Evolutionary conservation across 805 yeast genomes (phyloP).

Genomic region (Kodamaea hsintzibuensis): DNA sequence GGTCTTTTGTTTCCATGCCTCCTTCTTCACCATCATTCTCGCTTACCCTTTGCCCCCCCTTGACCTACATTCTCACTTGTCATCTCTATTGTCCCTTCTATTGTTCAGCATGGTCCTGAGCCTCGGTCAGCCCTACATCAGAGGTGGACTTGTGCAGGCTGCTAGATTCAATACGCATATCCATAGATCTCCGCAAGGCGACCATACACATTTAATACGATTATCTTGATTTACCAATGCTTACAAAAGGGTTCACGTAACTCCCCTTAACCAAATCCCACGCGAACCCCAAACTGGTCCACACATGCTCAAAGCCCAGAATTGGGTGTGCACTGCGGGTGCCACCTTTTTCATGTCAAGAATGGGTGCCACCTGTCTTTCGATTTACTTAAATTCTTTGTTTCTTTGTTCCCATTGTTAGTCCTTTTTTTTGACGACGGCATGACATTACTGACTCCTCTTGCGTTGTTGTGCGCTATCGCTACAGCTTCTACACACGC

Average conservation of each 20-base stretch:
- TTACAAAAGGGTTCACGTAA: too few relatives aligned
- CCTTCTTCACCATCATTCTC: not conserved
- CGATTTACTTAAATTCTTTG: not conserved
- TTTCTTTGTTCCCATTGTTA: slow-evolving; percentile 1
- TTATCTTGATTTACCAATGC: too few relatives aligned
- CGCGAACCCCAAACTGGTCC: not conserved
- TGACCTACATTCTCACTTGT: not conserved
- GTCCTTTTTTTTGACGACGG: not conserved
- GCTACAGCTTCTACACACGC: too few relatives aligned
- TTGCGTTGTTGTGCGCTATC: too few relatives aligned
- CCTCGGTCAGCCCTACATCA: not conserved
- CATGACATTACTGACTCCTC: not conserved
- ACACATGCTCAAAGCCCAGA: not conserved
- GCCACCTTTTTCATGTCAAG: not conserved
- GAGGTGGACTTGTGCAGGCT: not conserved
- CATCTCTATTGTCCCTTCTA: not conserved
- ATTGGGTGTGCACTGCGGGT: not conserved
- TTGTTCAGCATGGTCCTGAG: not conserved
- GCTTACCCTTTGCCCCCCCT: not conserved
- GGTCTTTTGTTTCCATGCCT: not conserved
- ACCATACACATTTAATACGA: not conserved
- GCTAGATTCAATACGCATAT: not conserved
- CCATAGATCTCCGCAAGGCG: not conserved
- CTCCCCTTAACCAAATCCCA: not conserved
- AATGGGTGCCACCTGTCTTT: not conserved